Evolutionary conservation across 2,329 filamentous ascomycete species (phyloP).

Genomic region (Fusarium newnesense): DNA sequence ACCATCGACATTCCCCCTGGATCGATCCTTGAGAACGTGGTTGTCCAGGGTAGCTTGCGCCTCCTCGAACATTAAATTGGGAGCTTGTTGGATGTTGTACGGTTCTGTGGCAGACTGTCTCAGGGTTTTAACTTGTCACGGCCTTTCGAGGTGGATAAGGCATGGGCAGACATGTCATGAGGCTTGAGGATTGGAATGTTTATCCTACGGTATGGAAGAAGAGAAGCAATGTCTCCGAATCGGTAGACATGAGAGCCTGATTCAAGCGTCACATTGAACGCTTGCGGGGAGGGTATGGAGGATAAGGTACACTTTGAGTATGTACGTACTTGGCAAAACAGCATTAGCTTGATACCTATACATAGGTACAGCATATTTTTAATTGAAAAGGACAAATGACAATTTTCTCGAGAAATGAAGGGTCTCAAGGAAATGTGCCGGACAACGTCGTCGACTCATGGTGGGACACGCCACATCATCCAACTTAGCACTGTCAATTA

Average conservation of each 20-base stretch:
- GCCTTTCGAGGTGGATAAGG: neutral
- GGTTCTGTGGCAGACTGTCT: slow-evolving; percentile 6
- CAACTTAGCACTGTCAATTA: slow-evolving; percentile 7
- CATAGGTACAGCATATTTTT: slow-evolving; percentile 34
- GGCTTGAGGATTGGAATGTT: neutral
- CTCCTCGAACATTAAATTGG: slow-evolving; percentile 70
- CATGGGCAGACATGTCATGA: neutral
- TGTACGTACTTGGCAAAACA: slow-evolving; percentile 38
- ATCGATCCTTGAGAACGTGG: slow-evolving; percentile 97
- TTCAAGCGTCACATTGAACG: neutral
- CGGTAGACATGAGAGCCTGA: neutral
- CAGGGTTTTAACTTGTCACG: slow-evolving; percentile 13
- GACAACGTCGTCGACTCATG: neutral
- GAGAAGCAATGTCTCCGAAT: slow-evolving; percentile 2
- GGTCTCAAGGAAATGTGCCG: neutral
- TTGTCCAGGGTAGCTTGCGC: slow-evolving; percentile 95
- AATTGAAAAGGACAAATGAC: slow-evolving; percentile 33
- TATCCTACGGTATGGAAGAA: slow-evolving; percentile 4
- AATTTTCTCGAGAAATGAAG: slow-evolving; percentile 31
- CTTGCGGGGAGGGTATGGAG: slow-evolving; percentile 5
- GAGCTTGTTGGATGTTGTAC: slow-evolving; percentile 3
- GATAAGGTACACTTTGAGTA: slow-evolving; percentile 34
- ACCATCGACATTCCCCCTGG: slow-evolving; percentile 98
- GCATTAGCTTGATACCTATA: slow-evolving; percentile 32
- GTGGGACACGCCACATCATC: slow-evolving; percentile 9